Conservation (phyloP, 345 rosid species). For the Laguncularia racemosa region DNA sequence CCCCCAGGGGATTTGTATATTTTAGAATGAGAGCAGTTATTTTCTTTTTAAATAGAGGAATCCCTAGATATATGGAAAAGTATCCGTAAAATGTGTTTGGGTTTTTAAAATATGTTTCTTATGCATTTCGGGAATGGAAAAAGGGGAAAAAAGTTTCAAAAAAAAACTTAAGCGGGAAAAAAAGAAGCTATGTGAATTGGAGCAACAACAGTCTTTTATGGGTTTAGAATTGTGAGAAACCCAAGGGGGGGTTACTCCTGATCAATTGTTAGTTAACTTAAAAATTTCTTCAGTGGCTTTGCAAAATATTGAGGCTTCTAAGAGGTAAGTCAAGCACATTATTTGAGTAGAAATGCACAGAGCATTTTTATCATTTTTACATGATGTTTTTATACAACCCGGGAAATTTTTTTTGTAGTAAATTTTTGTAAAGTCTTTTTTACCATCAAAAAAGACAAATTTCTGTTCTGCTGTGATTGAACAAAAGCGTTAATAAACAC, state of each 20-base stretch:
- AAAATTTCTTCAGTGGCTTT: conserved; percentile 69
- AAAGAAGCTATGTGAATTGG: conserved; percentile 74
- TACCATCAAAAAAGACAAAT: too few species aligned
- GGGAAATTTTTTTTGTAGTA: too few species aligned
- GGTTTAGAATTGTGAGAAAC: conserved; percentile 67
- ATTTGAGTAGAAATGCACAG: not conserved
- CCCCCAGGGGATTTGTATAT: too few species aligned
- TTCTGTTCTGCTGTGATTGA: too few species aligned
- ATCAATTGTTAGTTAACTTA: conserved; percentile 64
- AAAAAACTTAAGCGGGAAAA: conserved; percentile 73
- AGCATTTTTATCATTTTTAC: not conserved
- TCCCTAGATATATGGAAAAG: not conserved
- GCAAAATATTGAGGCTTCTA: conserved; percentile 40
- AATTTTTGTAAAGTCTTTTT: too few species aligned
- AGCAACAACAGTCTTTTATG: conserved; percentile 86
- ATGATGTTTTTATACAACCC: too few species aligned
- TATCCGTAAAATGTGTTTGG: not conserved
- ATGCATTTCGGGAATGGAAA: conserved; percentile 77
- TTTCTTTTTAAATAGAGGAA: not conserved
- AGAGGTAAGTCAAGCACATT: conserved; percentile 34
- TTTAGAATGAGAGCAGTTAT: not conserved
- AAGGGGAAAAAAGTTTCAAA: conserved; percentile 69
- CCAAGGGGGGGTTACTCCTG: conserved; percentile 56
- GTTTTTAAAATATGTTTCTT: not conserved
- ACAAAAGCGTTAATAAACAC: too few species aligned